Evolutionary conservation across 805 yeast genomes (phyloP).

Genomic region (Nakazawaea holstii): DNA sequence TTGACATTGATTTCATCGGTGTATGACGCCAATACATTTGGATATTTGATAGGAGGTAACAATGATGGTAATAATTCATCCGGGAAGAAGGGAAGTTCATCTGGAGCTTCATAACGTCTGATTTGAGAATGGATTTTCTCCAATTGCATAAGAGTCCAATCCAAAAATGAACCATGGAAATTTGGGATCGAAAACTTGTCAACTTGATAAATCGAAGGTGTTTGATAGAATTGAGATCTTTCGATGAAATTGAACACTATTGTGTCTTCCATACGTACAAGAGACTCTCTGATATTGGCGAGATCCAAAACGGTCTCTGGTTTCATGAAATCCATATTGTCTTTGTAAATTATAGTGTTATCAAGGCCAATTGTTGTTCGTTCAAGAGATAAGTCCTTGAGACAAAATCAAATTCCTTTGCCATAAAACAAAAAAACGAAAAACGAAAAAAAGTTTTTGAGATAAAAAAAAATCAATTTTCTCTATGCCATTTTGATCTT

Average conservation of each 20-base stretch:
- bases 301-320: constrained; percentile 80
- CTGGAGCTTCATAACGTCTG: constrained; percentile 91
- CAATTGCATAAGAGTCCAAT: constrained; percentile 74
- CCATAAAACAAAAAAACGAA: not conserved
- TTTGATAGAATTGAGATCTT: constrained; percentile 78
- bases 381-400: too few relatives aligned
- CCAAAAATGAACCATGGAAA: constrained; percentile 77
- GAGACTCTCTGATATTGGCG: constrained; percentile 74
- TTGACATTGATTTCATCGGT: constrained; percentile 75
- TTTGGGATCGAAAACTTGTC: constrained; percentile 56
- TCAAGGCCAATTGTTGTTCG: not conserved
- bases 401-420: not conserved
- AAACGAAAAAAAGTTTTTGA: too few relatives aligned
- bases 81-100: constrained; percentile 88
- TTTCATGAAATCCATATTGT: constrained; percentile 74
- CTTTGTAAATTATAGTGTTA: not conserved
- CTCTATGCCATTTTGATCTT: too few relatives aligned
- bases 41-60: constrained; percentile 78
- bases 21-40: constrained; percentile 71
- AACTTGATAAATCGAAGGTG: constrained; percentile 66
- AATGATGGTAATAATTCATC: constrained; percentile 53
- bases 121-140: constrained; percentile 76
- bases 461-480: too few relatives aligned
- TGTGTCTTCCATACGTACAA: constrained; percentile 94
- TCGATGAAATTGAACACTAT: constrained; percentile 90